Evolutionary conservation across 371 early-diverging fungal species (phyloP), one percentile per base, ranked within the genome.

Genomic region (Apophysomyces sp.): DNA sequence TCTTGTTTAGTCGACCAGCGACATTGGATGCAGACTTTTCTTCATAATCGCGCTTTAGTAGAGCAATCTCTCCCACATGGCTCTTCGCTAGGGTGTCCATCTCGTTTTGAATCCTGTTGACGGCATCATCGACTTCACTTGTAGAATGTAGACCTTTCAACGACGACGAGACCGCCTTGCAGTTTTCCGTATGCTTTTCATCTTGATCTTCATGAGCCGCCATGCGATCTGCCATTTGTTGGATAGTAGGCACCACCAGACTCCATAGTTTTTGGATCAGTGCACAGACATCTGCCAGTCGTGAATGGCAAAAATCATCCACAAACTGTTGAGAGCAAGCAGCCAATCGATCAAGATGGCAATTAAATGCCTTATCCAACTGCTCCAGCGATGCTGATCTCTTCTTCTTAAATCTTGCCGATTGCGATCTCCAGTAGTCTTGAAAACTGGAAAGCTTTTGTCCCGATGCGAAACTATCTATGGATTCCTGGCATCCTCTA

Each of bases 1-100:
- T 78, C 44, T 76, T 85, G 18, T 87, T 90, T 11, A 86, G 68
- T 53, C 88, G 73, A 15, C 82, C 70, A 41, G 78, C 72, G n/a
- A 83, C 73, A 2, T 81, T 86, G 36, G 65, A 62, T 37, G 68
- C 68, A 0, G 76, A 68, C 4, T 74, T 67, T 56, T 82, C 82
- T 27, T 73, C 69, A 55, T 86, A 84, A 13, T 77, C 63, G 34
- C 78, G 81, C 58, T 82, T 68, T 7, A 86, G 37, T 53, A 66
- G 63, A 64, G 84, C 61, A 65, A 76, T 55, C 59, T 82, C 74
- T 58, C 64, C 36, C 61, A 76, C 68, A 70, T 83, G 31, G 58
- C 69, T 36, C 66, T 69, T 51, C 56, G 74, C 58, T 18, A 60
- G 68, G 1, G 26, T 16, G 5, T 32, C 21, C 31, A 71, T 51